These are phyloP conservation scores for Limonomyces culmigenus DNA, from an alignment of 1,284 basidiomycete species.

Conservation along the genomic window DNA sequence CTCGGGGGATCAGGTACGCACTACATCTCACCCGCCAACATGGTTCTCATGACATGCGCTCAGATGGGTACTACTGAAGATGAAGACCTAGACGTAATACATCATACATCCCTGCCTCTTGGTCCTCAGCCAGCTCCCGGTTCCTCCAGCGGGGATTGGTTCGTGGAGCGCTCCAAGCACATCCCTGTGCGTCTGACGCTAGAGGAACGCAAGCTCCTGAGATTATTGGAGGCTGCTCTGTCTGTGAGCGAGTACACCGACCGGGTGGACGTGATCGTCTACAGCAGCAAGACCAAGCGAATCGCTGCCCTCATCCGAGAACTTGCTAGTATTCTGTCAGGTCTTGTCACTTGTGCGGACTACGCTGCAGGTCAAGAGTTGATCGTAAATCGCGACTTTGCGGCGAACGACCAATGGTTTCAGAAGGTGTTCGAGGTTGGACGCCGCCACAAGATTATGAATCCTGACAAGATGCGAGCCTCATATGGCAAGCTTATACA, in stretches of 20 bases:
- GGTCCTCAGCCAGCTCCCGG: constrained; percentile 13
- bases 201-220: constrained; percentile 59
- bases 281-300: constrained; percentile 60
- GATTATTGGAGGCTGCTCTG: constrained; percentile 63
- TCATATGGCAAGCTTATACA: constrained; percentile 76
- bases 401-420: constrained; percentile 59
- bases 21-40: too few species aligned
- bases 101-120: constrained; percentile 29
- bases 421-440: constrained; percentile 63
- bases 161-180: constrained; percentile 58
- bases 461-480: constrained; percentile 72
- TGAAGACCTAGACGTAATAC: constrained; percentile 26
- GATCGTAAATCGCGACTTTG: constrained; percentile 61
- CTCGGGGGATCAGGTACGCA: too few species aligned
- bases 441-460: constrained; percentile 75
- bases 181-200: constrained; percentile 62
- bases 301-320: constrained; percentile 72
- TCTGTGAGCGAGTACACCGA: constrained; percentile 74
- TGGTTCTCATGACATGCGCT: too few species aligned
- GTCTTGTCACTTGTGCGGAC: constrained; percentile 59
- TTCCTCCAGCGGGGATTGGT: constrained; percentile 53
- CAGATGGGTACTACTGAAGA: constrained; percentile 8
- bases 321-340: constrained; percentile 68
- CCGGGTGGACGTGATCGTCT: constrained; percentile 65
- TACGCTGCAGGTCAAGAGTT: constrained; percentile 75